phyloP scores from a whole-genome alignment of 345 rosid genomes.

The Lagerstroemia speciosa region DNA sequence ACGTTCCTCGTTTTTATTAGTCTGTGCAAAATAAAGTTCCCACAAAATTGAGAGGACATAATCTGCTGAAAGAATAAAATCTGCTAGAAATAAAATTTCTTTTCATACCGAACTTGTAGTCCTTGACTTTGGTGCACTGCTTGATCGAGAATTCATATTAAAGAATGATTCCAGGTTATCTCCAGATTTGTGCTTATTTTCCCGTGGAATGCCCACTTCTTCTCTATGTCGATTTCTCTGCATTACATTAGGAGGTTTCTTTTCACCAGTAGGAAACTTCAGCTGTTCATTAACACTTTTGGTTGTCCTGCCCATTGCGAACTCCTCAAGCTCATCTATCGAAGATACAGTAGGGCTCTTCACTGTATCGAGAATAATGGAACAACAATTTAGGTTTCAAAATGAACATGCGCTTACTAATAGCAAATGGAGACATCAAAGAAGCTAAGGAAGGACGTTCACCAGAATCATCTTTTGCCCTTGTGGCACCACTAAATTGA shows the following conservation, averaged over 20 bases:
- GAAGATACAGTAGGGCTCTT: conserved; percentile 36
- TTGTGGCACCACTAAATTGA: conserved; percentile 29
- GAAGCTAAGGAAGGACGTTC: conserved; percentile 11
- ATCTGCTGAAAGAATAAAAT: background rate
- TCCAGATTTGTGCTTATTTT: conserved; percentile 28
- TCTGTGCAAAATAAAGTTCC: conserved; percentile 26
- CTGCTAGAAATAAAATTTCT: conserved; percentile 4
- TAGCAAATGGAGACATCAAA: background rate
- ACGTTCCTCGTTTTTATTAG: conserved; percentile 25
- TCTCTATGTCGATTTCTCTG: conserved; percentile 44
- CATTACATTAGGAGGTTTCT: conserved; percentile 6
- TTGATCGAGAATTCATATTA: conserved; percentile 42
- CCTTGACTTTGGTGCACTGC: conserved; percentile 69
- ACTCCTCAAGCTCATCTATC: conserved; percentile 68
- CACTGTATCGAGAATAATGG: conserved; percentile 29
- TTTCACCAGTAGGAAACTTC: conserved; percentile 13
- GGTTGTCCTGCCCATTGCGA: conserved; percentile 45
- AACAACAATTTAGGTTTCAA: background rate
- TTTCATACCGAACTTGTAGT: conserved; percentile 40
- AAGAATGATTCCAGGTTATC: conserved; percentile 67
- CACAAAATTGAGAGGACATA: background rate
- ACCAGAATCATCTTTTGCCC: conserved; percentile 23
- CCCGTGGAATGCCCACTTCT: conserved; percentile 39
- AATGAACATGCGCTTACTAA: background rate
- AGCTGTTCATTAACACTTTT: conserved; percentile 21